phyloP scores from a whole-genome alignment of 139 green algal species.

The Pycnococcus provasolii region DNA sequence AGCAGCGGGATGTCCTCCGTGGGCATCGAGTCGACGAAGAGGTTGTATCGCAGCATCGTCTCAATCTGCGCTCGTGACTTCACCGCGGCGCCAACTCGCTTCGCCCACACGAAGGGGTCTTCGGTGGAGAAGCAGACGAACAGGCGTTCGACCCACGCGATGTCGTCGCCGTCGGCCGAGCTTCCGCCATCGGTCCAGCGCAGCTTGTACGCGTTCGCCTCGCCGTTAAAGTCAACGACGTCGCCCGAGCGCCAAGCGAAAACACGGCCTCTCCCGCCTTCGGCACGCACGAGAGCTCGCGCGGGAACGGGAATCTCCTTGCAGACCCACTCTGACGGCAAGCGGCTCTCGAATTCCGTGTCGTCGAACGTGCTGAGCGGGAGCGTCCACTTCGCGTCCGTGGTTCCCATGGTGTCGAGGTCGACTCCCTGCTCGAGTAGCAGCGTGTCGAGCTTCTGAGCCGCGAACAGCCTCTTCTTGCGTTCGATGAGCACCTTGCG shows the following conservation, averaged over 20 bases:
- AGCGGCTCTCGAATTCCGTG: constrained; percentile 47
- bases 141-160: constrained; percentile 40
- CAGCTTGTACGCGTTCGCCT: constrained; percentile 34
- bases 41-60: constrained; percentile 48
- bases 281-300: too few species aligned
- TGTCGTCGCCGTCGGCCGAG: not conserved
- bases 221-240: constrained; percentile 36
- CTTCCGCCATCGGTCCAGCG: not conserved
- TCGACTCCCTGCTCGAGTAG: constrained; percentile 27
- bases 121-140: constrained; percentile 62
- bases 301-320: too few species aligned
- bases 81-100: constrained; percentile 42
- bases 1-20: constrained; percentile 57
- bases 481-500: constrained; percentile 57
- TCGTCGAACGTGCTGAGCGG: constrained; percentile 58
- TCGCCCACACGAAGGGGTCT: constrained; percentile 51
- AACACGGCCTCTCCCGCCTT: too few species aligned
- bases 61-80: constrained; percentile 32
- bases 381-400: not conserved
- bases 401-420: not conserved
- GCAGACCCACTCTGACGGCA: constrained; percentile 38
- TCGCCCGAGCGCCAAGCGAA: not conserved
- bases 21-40: constrained; percentile 74
- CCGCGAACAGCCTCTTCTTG: constrained; percentile 49
- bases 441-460: constrained; percentile 42